A percentile compares a stretch with the other conserved stretches of the same genome.
These are phyloP conservation scores for Pogostemon cablin DNA, from an alignment of 257 asterid species.

Conservation along the genomic window DNA sequence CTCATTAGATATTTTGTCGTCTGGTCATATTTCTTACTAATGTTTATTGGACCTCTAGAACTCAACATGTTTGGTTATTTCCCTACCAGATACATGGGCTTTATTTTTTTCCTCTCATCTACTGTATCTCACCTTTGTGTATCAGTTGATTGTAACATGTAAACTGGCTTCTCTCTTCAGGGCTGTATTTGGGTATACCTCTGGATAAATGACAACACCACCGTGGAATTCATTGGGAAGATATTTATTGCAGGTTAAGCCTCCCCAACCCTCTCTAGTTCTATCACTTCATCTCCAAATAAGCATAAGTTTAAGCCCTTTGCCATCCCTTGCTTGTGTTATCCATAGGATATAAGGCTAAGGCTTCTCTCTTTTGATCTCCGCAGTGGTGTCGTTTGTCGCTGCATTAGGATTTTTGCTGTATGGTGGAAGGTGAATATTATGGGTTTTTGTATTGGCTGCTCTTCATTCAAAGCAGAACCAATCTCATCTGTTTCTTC, in stretches of 20 bases:
- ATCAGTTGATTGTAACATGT: slow-evolving; percentile 24
- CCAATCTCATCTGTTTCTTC: slow-evolving; percentile 15
- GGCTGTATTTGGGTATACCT: slow-evolving; percentile 76
- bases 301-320: slow-evolving; percentile 17
- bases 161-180: slow-evolving; percentile 46
- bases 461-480: slow-evolving; percentile 20
- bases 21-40: slow-evolving; percentile 25
- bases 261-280: slow-evolving; percentile 26
- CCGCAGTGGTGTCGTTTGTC: slow-evolving; percentile 77
- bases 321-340: slow-evolving; percentile 24
- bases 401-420: slow-evolving; percentile 94
- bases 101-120: slow-evolving; percentile 19
- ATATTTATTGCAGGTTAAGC: slow-evolving; percentile 82
- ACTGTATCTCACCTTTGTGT: neutral
- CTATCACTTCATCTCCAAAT: slow-evolving; percentile 19
- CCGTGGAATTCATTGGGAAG: slow-evolving; percentile 72
- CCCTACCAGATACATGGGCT: slow-evolving; percentile 21
- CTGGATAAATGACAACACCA: slow-evolving; percentile 71
- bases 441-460: slow-evolving; percentile 17
- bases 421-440: slow-evolving; percentile 90
- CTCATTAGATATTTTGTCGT: slow-evolving; percentile 14
- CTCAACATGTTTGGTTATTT: slow-evolving; percentile 11
- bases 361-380: slow-evolving; percentile 40
- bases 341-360: slow-evolving; percentile 27
- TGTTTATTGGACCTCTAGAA: slow-evolving; percentile 17